A percentile compares a stretch with the other conserved stretches of the same genome.
These are phyloP conservation scores for Coemansia sp. DNA, from an alignment of 371 early-diverging fungal species.

Conservation along the genomic window DNA sequence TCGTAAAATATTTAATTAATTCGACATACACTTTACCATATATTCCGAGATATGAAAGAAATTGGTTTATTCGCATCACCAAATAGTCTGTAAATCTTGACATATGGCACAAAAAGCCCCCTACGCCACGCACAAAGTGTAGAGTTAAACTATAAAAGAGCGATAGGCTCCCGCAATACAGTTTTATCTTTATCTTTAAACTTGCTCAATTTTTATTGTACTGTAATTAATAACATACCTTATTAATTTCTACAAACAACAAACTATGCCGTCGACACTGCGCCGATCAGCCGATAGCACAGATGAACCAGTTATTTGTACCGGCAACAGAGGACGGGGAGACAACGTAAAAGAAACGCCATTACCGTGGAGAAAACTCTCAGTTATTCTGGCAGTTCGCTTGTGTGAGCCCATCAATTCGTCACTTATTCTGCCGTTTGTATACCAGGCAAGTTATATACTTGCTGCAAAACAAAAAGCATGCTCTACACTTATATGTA, in stretches of 20 bases:
- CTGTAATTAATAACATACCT: not conserved
- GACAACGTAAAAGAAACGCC: conserved; percentile 38
- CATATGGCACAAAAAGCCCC: too few species aligned
- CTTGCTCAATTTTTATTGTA: too few species aligned
- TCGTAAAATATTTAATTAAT: not conserved
- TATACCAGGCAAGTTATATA: conserved; percentile 42
- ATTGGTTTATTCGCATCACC: not conserved
- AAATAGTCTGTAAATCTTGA: too few species aligned
- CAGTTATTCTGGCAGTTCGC: conserved; percentile 34
- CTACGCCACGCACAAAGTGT: not conserved
- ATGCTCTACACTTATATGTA: not conserved
- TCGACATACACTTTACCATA: not conserved
- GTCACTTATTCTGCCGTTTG: conserved; percentile 51
- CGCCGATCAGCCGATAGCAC: too few species aligned
- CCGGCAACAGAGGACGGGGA: not conserved
- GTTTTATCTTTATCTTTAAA: too few species aligned
- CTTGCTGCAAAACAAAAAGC: not conserved
- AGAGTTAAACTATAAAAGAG: too few species aligned
- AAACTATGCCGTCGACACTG: too few species aligned
- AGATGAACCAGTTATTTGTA: too few species aligned
- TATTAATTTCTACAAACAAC: not conserved
- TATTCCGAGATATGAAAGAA: not conserved
- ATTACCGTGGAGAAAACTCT: conserved; percentile 46
- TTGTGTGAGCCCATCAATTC: conserved; percentile 50
- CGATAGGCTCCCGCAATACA: too few species aligned